Conservation (phyloP, 805 yeast species). For the Isabelozyma pseudorhagii region DNA sequence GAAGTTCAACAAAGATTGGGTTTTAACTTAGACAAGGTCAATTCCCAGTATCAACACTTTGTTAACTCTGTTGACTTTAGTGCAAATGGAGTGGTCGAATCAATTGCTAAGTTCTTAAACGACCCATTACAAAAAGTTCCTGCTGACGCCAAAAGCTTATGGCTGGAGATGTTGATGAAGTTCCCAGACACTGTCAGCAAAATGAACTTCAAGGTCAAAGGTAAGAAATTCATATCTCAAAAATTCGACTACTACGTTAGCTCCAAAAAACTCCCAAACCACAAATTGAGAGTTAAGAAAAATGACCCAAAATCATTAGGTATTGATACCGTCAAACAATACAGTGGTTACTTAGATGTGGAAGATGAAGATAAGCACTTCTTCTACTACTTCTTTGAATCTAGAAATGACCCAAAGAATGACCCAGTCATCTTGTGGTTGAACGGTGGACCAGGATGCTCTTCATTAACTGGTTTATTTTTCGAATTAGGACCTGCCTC, state of each 20-base stretch:
- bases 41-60: constrained; percentile 3
- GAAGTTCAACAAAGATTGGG: constrained; percentile 17
- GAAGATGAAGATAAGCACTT: constrained; percentile 59
- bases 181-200: constrained; percentile 56
- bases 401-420: constrained; percentile 28
- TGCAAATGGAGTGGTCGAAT: constrained; percentile 31
- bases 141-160: constrained; percentile 45
- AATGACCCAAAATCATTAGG: constrained; percentile 64
- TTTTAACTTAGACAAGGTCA: constrained; percentile 5
- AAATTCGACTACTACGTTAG: constrained; percentile 34
- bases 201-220: constrained; percentile 49
- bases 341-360: constrained; percentile 82
- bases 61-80: constrained; percentile 12
- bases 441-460: constrained; percentile 33
- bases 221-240: constrained; percentile 40
- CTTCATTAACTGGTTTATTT: constrained; percentile 25
- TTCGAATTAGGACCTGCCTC: constrained; percentile 29
- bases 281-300: constrained; percentile 57
- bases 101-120: constrained; percentile 51
- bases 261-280: constrained; percentile 39
- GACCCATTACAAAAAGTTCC: constrained; percentile 50
- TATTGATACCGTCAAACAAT: constrained; percentile 77
- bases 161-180: constrained; percentile 61
- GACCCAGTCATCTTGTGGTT: constrained; percentile 31
- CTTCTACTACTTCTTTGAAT: constrained; percentile 30